Evolutionary conservation across 306 rosid species (phyloP).

Genomic region (Purshia tridentata): DNA sequence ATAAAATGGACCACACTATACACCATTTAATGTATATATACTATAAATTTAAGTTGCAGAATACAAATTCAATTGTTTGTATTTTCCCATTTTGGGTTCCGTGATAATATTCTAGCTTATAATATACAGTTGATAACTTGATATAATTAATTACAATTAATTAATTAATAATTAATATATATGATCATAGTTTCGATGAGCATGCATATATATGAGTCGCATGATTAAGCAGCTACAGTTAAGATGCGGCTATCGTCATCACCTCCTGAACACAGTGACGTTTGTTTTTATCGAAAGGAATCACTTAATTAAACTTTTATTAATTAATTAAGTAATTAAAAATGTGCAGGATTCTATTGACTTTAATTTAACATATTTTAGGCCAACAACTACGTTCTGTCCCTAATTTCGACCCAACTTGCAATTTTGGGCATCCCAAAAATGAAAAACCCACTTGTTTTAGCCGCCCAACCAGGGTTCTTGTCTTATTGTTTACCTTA

Average conservation of each 20-base stretch:
- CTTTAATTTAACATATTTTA: neutral
- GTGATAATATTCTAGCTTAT: neutral
- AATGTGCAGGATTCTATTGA: neutral
- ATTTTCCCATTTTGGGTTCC: neutral
- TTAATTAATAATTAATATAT: neutral
- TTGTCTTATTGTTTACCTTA: constrained; percentile 23
- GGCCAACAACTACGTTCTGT: neutral
- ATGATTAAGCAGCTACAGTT: neutral
- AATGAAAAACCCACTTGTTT: constrained; percentile 9
- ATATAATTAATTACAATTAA: neutral
- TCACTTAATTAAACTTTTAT: neutral
- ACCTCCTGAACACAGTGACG: constrained; percentile 37
- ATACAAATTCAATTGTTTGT: neutral
- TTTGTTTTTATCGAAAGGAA: constrained; percentile 21
- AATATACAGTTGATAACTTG: neutral
- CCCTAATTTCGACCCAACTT: constrained; percentile 4
- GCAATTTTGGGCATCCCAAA: constrained; percentile 20
- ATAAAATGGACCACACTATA: constrained; percentile 21
- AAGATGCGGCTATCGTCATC: constrained; percentile 31
- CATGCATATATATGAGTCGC: too few species aligned
- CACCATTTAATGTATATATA: neutral
- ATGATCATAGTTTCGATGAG: constrained; percentile 16
- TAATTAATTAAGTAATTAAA: neutral
- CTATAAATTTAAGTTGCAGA: too few species aligned
- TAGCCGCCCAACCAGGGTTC: constrained; percentile 21